Evolutionary conservation across 2,329 filamentous ascomycete genomes (phyloP).

Genomic region (Penicillium sp.): DNA sequence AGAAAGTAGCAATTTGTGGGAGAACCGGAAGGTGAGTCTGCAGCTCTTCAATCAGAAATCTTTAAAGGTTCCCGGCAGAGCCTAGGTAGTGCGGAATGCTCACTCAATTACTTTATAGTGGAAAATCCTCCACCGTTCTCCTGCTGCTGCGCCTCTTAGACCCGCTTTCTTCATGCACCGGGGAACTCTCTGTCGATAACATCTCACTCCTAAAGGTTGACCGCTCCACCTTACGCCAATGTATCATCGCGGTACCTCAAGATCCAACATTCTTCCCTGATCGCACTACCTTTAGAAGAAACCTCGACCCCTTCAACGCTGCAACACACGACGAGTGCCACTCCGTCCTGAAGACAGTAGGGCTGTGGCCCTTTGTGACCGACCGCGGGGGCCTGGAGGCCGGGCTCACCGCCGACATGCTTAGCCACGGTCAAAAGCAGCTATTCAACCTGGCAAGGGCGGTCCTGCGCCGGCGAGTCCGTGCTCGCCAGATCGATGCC

Average conservation of each 20-base stretch:
- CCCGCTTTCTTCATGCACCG: not conserved
- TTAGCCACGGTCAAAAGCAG: constrained; percentile 11
- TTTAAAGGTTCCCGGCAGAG: not conserved
- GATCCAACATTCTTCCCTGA: not conserved
- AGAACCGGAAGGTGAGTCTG: constrained; percentile 16
- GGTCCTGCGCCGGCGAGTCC: constrained; percentile 1
- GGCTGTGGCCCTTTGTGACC: not conserved
- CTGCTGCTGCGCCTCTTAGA: not conserved
- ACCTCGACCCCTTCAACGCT: not conserved
- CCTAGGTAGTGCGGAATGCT: not conserved
- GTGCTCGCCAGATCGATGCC: not conserved
- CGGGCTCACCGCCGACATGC: not conserved
- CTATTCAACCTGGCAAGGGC: constrained; percentile 14
- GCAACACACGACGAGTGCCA: not conserved
- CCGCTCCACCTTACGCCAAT: not conserved
- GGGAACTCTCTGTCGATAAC: not conserved
- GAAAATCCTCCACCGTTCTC: not conserved
- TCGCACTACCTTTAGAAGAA: not conserved
- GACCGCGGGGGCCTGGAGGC: not conserved
- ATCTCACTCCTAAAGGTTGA: not conserved
- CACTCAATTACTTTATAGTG: not conserved
- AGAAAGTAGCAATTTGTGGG: not conserved
- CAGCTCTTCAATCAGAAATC: too few species aligned
- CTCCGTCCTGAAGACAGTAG: not conserved
- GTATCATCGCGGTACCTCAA: not conserved